Conservation (phyloP, 257 asterid genomes). For the Scutellaria galericulata region DNA sequence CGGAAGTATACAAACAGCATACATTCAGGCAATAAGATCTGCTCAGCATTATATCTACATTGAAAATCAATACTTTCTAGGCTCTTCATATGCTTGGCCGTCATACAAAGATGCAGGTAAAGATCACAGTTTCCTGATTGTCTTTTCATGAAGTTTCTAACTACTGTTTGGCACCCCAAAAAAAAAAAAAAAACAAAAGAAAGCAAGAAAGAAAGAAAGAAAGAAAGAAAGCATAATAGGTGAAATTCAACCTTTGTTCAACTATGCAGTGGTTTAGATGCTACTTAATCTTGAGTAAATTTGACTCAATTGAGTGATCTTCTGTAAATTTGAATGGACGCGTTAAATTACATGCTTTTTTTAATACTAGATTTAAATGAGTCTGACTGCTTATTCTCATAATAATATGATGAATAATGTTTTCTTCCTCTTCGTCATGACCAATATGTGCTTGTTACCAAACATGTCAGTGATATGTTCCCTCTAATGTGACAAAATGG, state of each 20-base stretch:
- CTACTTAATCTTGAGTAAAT: background rate
- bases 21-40: constrained; percentile 90
- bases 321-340: constrained; percentile 5
- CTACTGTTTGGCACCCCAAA: background rate
- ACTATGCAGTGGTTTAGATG: constrained; percentile 12
- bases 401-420: constrained; percentile 1
- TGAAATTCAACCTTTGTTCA: background rate
- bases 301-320: background rate
- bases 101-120: constrained; percentile 86
- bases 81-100: constrained; percentile 92
- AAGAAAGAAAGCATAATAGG: background rate
- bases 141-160: constrained; percentile 18
- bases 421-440: constrained; percentile 12
- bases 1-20: constrained; percentile 85
- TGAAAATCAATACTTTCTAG: constrained; percentile 92
- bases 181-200: background rate
- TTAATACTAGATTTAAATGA: constrained; percentile 23
- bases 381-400: constrained; percentile 15
- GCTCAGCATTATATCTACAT: constrained; percentile 88
- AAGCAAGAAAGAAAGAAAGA: no score
- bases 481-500: constrained; percentile 28
- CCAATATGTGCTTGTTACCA: constrained; percentile 18
- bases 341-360: background rate
- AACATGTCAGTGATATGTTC: constrained; percentile 20
- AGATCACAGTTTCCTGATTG: constrained; percentile 24